Base-by-base conservation (phyloP, 345 rosid species). In the Excoecaria agallocha region DNA sequence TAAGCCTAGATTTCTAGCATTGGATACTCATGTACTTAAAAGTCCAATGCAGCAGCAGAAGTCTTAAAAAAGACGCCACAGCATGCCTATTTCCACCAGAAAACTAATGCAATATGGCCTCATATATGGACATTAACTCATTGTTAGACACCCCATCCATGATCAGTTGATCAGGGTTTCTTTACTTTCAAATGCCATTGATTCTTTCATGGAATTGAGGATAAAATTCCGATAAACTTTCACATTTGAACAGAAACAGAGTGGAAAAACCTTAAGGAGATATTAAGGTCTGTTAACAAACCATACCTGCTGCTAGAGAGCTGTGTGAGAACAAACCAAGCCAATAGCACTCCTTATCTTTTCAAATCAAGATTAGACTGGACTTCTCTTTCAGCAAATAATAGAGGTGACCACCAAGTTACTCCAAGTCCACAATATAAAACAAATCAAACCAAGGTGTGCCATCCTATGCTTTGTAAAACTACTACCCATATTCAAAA, bases 291-390 rank as follows among this genome's bases (percentile, higher is more conserved):
- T n/a, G n/a, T n/a, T 30, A 35, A 57, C 58, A 30, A 30, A 60
- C 25, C 25, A 59, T 25, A 60, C 68, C 75, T 60, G 67, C 58
- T 72, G 66, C 48, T 25, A 72, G 57, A 25, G 43, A 46, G 45
- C 39, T 22, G 20, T 22, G 20, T 43, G 38, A 10, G 11, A 71
- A 59, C 45, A 58, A 37, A 25, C 45, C 45, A 19, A 49, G 65
- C 55, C 30, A 24, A 46, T 17, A n/a, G 46, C 68, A 71, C 15
- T 5, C n/a, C 46, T 60, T 62, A 35, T 59, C 25, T 60, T 72
- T 20, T 50, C 15, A 41, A 72, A 60, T 20, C 43, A 25, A 50
- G 43, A 24, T 8, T 25, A 35, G 16, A 16, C 24, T n/a, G 35
- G 9, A 25, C 52, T 43, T 71, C 74, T 24, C 25, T 16, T 71